Evolutionary conservation across 1,284 basidiomycete species (phyloP).

Genomic region (Heterobasidion irregulare): DNA sequence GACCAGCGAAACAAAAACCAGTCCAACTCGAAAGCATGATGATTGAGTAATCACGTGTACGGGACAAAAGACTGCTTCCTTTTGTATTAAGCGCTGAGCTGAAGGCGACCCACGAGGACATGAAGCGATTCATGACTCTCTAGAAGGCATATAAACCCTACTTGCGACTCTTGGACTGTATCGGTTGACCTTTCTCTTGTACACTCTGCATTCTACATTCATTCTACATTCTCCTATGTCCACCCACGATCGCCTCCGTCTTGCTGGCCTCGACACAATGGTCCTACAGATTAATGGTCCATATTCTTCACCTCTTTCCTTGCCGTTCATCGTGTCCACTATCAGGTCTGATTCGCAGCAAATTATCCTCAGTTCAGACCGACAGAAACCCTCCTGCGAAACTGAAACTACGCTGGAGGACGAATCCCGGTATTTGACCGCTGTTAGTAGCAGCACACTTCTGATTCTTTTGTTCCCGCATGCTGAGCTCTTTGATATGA

Average conservation of each 20-base stretch:
- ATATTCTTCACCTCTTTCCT: background rate
- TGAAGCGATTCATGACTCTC: too few relatives aligned
- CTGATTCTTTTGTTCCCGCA: too few relatives aligned
- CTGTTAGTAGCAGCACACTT: too few relatives aligned
- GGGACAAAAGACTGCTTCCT: too few relatives aligned
- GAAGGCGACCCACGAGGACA: background rate
- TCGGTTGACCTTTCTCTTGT: background rate
- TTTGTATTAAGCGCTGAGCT: background rate
- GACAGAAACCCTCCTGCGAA: too few relatives aligned
- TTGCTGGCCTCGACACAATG: constrained; percentile 3
- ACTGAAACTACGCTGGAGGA: too few relatives aligned
- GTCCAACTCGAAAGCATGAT: too few relatives aligned
- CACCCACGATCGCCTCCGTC: background rate
- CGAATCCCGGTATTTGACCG: too few relatives aligned
- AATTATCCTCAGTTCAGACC: too few relatives aligned
- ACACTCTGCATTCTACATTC: background rate
- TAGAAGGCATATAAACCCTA: background rate
- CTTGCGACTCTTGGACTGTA: background rate
- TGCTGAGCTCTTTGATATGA: too few relatives aligned
- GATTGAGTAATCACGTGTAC: too few relatives aligned
- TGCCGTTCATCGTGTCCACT: background rate
- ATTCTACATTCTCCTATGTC: background rate
- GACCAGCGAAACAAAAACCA: too few relatives aligned
- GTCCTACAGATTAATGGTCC: background rate
- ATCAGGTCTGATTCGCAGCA: background rate